Evolutionary conservation across 2,329 filamentous ascomycete species (phyloP), one percentile per base, ranked within the genome.

Genomic region (Colletotrichum gigasporum): DNA sequence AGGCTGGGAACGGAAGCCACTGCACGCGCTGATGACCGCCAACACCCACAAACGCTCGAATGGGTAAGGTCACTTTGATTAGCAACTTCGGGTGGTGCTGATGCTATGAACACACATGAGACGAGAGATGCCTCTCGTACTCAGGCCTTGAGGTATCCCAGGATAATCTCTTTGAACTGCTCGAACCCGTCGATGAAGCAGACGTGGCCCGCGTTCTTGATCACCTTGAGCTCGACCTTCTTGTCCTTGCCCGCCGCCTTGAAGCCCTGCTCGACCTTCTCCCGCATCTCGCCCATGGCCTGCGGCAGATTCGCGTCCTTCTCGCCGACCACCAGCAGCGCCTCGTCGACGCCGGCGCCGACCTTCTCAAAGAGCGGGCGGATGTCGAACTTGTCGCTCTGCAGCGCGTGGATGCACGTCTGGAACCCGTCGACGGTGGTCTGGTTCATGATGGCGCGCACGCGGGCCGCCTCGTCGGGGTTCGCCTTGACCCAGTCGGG

Each of bases 341-440:
- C 79, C 35, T 74, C 71, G 14, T 78, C 71, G 1, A 79, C 74
- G 12, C 72, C 71, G 3, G 65, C 44, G 0, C 78, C 79, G 1
- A 81, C 71, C 28, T 72, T 70, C 0, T 56, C 55, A 7, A 75
- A 72, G 3, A 78, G 67, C n/a, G 75, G 77, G 2, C 74, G 71
- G 14, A 82, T 67, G 67, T 83, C 79, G 61, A 80, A 82, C 0
- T 69, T 72, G 20, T 70, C 32, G 59, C 73, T 76, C 11, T 72
- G 64, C 16, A 82, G 71, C 9, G 80, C 80, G 6, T 75, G 70
- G 26, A 74, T 78, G 45, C 79, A 82, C 4, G 79, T 73, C 67
- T 79, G 78, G 51, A 80, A 79, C 1, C 80, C 80, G 14, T 78
- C 78, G 5, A 80, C 30, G 6, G 69, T 77, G 0, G 79, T 80